phyloP scores from a whole-genome alignment of 495 filamentous ascomycete genomes.

The Aspergillus haitiensis region DNA sequence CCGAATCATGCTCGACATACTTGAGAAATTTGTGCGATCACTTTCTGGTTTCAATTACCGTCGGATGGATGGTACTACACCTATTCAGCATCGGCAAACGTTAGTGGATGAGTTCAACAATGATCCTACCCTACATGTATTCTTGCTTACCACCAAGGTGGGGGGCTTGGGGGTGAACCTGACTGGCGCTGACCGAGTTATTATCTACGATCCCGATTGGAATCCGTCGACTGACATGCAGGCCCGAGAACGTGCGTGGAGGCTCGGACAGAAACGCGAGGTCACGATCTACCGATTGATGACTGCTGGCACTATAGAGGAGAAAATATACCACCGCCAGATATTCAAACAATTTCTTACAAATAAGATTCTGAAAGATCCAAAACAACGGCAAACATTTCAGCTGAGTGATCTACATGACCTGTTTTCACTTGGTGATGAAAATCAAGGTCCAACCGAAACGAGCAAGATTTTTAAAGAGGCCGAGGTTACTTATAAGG shows the following conservation, averaged over 20 bases:
- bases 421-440: conserved; percentile 76
- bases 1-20: conserved; percentile 87
- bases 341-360: conserved; percentile 96
- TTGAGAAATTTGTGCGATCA: conserved; percentile 72
- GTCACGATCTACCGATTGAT: conserved; percentile 94
- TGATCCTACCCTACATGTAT: conserved; percentile 74
- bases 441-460: conserved; percentile 70
- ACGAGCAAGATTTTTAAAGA: conserved; percentile 82
- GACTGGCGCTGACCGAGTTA: conserved; percentile 91
- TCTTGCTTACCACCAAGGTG: conserved; percentile 91
- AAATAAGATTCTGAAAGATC: conserved; percentile 91
- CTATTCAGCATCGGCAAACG: conserved; percentile 75
- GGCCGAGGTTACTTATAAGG: conserved; percentile 66
- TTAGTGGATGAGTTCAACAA: conserved; percentile 92
- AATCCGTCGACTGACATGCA: conserved; percentile 93
- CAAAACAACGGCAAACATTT: conserved; percentile 84
- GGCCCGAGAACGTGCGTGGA: conserved; percentile 94
- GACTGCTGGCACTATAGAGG: conserved; percentile 96
- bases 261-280: conserved; percentile 88
- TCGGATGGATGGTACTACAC: conserved; percentile 91
- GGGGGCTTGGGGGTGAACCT: conserved; percentile 92
- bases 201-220: conserved; percentile 98
- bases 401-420: conserved; percentile 85
- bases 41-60: conserved; percentile 72
- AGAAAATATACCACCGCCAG: conserved; percentile 98